Base-by-base conservation (phyloP, 805 yeast species). In the Candida peoriensis region DNA sequence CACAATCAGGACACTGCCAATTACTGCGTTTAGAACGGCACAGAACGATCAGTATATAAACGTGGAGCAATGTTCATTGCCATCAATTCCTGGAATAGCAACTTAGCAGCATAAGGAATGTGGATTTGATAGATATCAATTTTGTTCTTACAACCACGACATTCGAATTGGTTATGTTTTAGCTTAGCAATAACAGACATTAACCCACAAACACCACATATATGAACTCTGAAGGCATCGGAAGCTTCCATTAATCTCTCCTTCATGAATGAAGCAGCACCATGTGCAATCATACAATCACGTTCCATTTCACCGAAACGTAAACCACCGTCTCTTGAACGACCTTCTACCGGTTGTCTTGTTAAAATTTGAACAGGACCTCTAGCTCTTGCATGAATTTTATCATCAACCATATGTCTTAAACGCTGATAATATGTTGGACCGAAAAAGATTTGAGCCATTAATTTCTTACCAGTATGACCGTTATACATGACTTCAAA, bases 281-380 rank as follows among this genome's bases (percentile, higher is more conserved):
- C 99, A 60, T 93, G 97, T 2, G 99, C 98, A 72, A 93, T 93
- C 97, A 93, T 90, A 82, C 99, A 93, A 74, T 93, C 99, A 71
- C 99, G 86, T 68, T 93, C 99, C 99, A 93, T 93, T 65, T 90
- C 98, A 57, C 98, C 98, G 76, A 90, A 89, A 66, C 98, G 86
- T 61, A 90, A 72, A 52, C 98, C 98, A 77, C 98, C 98, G 64
- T 93, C 97, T 68, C 98, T 79, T 13, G 97, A 88, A 64, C 98
- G 81, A 78, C 98, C 98, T 66, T 90, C 97, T 44, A 89, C 96
- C 5, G 98, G 98, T 64, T 90, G 98, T 68, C 97, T 83, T 4
- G 98, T 90, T 61, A 90, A 71, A 39, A 90, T 94, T 72, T 90
- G 97, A 42, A 90, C 95, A 12, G 98, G 97, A 36, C 98, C 98